Conservation (phyloP, 163 green algal genomes). For the Prototheca cutis region DNA sequence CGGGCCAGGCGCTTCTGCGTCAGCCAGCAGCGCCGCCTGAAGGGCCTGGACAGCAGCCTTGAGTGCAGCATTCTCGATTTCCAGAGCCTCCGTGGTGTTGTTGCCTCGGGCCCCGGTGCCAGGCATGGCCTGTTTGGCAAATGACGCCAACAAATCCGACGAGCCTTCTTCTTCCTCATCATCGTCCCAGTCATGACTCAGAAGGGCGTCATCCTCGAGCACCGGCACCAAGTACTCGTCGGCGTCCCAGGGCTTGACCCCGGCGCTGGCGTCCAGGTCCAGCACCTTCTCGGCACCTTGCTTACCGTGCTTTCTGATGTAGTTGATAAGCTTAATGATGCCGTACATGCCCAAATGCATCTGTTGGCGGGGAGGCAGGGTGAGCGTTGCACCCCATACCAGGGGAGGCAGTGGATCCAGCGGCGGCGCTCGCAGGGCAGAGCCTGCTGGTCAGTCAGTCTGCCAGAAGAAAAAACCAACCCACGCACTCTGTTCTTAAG, state of each 20-base stretch:
- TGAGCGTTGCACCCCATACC: not conserved
- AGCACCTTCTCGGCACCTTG: constrained; percentile 30
- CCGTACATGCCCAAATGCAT: constrained; percentile 53
- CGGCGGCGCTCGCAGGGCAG: too few relatives aligned
- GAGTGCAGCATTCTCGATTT: constrained; percentile 30
- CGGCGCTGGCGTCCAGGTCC: too few relatives aligned
- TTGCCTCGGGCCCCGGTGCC: too few relatives aligned
- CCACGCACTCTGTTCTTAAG: constrained; percentile 5
- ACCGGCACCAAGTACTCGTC: constrained; percentile 56
- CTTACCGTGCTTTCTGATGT: constrained; percentile 38
- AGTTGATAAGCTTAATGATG: constrained; percentile 73
- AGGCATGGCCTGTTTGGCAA: too few relatives aligned
- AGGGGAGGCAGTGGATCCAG: too few relatives aligned
- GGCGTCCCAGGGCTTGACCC: constrained; percentile 44
- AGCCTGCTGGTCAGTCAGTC: too few relatives aligned
- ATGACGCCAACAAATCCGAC: too few relatives aligned
- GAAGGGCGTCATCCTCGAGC: constrained; percentile 53
- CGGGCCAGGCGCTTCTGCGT: too few relatives aligned
- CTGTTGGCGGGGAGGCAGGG: constrained; percentile 21
- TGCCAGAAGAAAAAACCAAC: too few relatives aligned
- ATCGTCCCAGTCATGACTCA: constrained; percentile 67
- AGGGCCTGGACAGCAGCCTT: constrained; percentile 29
- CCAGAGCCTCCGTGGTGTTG: not conserved
- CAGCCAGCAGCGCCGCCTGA: constrained; percentile 8
- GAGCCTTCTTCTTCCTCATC: constrained; percentile 12